Evolutionary conservation across 768 basidiomycete genomes (phyloP).

Genomic region (Galerina sulciceps): DNA sequence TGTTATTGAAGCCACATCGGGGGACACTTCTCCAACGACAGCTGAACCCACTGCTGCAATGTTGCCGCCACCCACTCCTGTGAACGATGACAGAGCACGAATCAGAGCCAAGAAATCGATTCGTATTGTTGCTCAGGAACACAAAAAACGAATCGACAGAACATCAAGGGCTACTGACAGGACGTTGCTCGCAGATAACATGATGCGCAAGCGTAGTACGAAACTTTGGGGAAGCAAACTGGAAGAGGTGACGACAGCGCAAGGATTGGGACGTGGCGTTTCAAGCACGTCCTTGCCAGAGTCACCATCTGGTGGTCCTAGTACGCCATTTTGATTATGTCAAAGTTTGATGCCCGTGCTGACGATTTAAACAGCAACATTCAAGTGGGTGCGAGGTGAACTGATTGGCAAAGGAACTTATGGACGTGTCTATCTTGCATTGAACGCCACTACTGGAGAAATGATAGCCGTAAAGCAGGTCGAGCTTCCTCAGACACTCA

Average conservation of each 20-base stretch:
- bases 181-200: slow-evolving; percentile 44
- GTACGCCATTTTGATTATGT: slow-evolving; percentile 48
- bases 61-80: slow-evolving; percentile 38
- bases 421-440: slow-evolving; percentile 92
- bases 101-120: slow-evolving; percentile 87
- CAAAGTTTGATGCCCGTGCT: slow-evolving; percentile 11
- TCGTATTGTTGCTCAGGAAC: slow-evolving; percentile 87
- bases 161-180: slow-evolving; percentile 61
- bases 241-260: slow-evolving; percentile 88
- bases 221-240: slow-evolving; percentile 95
- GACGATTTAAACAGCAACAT: slow-evolving; percentile 62
- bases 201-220: slow-evolving; percentile 83
- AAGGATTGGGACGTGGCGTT: slow-evolving; percentile 58
- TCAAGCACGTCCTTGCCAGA: slow-evolving; percentile 52
- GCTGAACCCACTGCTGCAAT: slow-evolving; percentile 50
- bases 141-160: slow-evolving; percentile 77
- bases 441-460: slow-evolving; percentile 96
- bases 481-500: slow-evolving; percentile 88
- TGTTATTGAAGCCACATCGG: slow-evolving; percentile 84
- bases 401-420: slow-evolving; percentile 97
- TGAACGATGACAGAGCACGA: slow-evolving; percentile 33
- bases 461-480: slow-evolving; percentile 99
- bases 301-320: slow-evolving; percentile 65
- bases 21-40: slow-evolving; percentile 77
- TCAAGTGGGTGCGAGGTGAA: slow-evolving; percentile 99